A percentile compares a stretch with the other conserved stretches of the same genome.
Conservation (phyloP, 1,284 basidiomycete species). For the Meira nashicola region DNA sequence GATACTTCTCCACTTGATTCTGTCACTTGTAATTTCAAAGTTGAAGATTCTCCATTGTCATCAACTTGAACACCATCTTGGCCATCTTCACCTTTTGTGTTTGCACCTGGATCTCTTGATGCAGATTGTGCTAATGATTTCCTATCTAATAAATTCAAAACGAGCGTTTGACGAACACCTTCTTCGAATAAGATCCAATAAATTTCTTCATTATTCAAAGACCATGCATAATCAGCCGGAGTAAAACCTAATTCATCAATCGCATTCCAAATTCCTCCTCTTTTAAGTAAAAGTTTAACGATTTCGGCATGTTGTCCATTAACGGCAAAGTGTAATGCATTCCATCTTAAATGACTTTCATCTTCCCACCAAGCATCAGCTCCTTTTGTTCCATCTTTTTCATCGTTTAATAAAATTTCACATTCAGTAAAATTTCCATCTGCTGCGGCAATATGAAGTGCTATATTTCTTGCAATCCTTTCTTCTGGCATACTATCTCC, state of each 20-base stretch:
- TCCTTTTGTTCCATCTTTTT: constrained; percentile 55
- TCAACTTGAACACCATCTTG: constrained; percentile 55
- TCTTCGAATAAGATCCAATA: constrained; percentile 52
- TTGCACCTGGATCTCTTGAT: not conserved
- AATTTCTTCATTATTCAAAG: constrained; percentile 32
- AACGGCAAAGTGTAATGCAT: constrained; percentile 81
- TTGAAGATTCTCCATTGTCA: constrained; percentile 53
- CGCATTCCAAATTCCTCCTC: constrained; percentile 87
- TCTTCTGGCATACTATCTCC: constrained; percentile 15
- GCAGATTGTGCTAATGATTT: constrained; percentile 11
- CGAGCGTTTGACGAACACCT: constrained; percentile 46
- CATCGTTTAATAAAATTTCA: constrained; percentile 55
- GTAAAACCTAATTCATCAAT: constrained; percentile 43
- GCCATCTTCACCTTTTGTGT: not conserved
- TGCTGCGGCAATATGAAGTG: constrained; percentile 34
- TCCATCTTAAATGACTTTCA: constrained; percentile 63
- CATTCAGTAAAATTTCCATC: constrained; percentile 23
- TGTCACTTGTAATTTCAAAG: constrained; percentile 43
- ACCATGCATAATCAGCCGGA: constrained; percentile 46
- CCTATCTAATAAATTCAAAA: constrained; percentile 34
- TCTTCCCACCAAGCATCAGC: constrained; percentile 84
- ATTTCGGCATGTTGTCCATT: constrained; percentile 66
- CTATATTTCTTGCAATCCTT: constrained; percentile 31
- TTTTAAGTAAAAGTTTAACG: constrained; percentile 66
- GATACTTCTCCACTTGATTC: constrained; percentile 28